Evolutionary conservation across 176 grass and related monocot genomes (phyloP).

Genomic region (Musa itinerans): DNA sequence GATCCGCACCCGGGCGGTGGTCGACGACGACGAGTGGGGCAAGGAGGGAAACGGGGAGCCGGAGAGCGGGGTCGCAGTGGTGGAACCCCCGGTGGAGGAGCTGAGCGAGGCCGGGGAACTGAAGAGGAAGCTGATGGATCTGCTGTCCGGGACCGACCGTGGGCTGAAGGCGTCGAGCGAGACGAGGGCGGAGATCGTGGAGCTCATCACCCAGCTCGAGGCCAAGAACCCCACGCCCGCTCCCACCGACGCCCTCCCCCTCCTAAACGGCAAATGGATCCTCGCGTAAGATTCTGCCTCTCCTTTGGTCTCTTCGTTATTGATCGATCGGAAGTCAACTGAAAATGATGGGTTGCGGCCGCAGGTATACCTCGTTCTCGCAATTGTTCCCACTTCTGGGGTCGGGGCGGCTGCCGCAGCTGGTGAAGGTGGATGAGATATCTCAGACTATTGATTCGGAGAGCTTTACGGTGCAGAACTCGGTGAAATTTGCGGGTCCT

Average conservation of each 20-base stretch:
- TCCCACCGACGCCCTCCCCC: conserved; percentile 68
- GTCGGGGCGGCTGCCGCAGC: conserved; percentile 48
- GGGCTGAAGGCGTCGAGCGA: conserved; percentile 77
- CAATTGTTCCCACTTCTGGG: conserved; percentile 55
- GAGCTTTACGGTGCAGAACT: conserved; percentile 86
- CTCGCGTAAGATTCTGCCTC: conserved; percentile 44
- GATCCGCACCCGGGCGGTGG: conserved; percentile 14
- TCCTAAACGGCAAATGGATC: conserved; percentile 94
- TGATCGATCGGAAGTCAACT: neutral
- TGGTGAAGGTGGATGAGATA: conserved; percentile 89
- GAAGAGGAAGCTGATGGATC: conserved; percentile 64
- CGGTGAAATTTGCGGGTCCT: conserved; percentile 66
- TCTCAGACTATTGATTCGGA: conserved; percentile 86
- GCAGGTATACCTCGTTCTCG: conserved; percentile 86
- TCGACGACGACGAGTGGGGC: conserved; percentile 65
- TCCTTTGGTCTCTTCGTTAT: neutral
- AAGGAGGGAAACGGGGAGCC: conserved; percentile 17
- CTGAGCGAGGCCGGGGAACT: conserved; percentile 37
- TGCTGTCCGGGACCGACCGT: conserved; percentile 72
- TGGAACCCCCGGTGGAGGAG: conserved; percentile 6
- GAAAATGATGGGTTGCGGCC: neutral
- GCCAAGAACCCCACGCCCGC: conserved; percentile 74
- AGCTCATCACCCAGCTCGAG: conserved; percentile 87
- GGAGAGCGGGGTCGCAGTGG: conserved; percentile 24
- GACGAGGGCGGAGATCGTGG: conserved; percentile 69